A percentile compares a stretch with the other conserved stretches of the same genome.
These are phyloP conservation scores for Gamsiella multidivaricata DNA, from an alignment of 192 early-diverging fungal genomes.

Conservation along the genomic window DNA sequence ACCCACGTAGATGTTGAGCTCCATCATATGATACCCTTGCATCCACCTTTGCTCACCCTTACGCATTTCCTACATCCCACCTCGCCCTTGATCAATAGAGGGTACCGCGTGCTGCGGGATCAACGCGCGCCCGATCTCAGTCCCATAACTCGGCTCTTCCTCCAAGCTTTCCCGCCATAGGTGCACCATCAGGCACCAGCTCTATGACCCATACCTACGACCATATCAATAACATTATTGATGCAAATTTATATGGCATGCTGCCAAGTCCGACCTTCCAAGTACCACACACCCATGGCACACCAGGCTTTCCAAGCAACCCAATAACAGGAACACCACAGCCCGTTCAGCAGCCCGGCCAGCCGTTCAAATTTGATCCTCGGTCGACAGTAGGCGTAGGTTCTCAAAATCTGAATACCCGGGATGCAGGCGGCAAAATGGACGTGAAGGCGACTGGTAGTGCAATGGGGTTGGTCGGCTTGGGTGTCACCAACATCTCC, in stretches of 20 bases:
- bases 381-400: background rate
- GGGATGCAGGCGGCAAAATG: background rate
- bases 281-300: background rate
- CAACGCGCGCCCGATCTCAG: slow-evolving; percentile 30
- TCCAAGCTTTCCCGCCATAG: slow-evolving; percentile 11
- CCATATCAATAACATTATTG: slow-evolving; percentile 31
- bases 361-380: slow-evolving; percentile 24
- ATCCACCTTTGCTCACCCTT: background rate
- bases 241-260: slow-evolving; percentile 26
- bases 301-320: background rate
- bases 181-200: slow-evolving; percentile 1
- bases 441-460: background rate
- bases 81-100: slow-evolving; percentile 9
- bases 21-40: background rate
- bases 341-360: background rate
- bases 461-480: background rate
- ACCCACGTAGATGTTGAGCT: background rate
- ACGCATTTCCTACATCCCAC: background rate
- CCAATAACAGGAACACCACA: too few species aligned
- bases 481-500: slow-evolving; percentile 18
- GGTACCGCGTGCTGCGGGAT: slow-evolving; percentile 15
- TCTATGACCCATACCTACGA: slow-evolving; percentile 2
- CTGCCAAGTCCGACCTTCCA: slow-evolving; percentile 12
- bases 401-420: background rate
- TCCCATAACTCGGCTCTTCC: slow-evolving; percentile 43